Evolutionary conservation across 2,329 filamentous ascomycete genomes (phyloP).

Genomic region (Talaromyces piceae): DNA sequence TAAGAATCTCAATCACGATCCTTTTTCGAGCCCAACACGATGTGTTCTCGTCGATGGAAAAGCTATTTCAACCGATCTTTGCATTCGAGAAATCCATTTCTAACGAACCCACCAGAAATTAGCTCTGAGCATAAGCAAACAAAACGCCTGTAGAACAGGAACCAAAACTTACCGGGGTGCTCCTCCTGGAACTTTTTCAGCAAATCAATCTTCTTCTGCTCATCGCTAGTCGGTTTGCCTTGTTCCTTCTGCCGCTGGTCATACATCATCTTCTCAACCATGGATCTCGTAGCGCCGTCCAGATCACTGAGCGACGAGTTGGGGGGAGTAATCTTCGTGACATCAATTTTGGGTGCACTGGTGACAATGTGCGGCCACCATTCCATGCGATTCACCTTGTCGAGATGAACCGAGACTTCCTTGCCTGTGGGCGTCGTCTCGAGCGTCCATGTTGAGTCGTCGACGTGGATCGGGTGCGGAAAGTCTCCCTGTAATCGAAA

Average conservation of each 20-base stretch:
- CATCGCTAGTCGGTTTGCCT: conserved; percentile 82
- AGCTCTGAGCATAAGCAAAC: conserved; percentile 1
- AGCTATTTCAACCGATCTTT: conserved; percentile 43
- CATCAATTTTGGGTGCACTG: conserved; percentile 82
- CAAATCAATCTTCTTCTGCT: conserved; percentile 91
- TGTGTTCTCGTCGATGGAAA: not conserved
- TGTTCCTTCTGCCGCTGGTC: conserved; percentile 96
- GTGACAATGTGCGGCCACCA: conserved; percentile 97
- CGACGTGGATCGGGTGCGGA: conserved; percentile 67
- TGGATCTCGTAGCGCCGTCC: conserved; percentile 86
- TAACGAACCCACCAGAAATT: conserved; percentile 15
- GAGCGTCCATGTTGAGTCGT: conserved; percentile 94
- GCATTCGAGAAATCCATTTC: conserved; percentile 64
- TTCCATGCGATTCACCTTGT: conserved; percentile 94
- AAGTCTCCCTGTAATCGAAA: conserved; percentile 62
- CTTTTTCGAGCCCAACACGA: not conserved
- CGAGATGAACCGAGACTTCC: conserved; percentile 79
- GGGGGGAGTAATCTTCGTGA: conserved; percentile 89
- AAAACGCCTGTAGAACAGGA: not conserved
- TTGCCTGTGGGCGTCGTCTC: conserved; percentile 58
- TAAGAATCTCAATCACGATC: not conserved
- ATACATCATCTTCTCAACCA: conserved; percentile 99
- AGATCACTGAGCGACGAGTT: conserved; percentile 85
- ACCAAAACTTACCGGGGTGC: conserved; percentile 44
- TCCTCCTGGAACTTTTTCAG: conserved; percentile 86